Evolutionary conservation across 345 rosid species (phyloP).

Genomic region (Bruguiera sexangula): DNA sequence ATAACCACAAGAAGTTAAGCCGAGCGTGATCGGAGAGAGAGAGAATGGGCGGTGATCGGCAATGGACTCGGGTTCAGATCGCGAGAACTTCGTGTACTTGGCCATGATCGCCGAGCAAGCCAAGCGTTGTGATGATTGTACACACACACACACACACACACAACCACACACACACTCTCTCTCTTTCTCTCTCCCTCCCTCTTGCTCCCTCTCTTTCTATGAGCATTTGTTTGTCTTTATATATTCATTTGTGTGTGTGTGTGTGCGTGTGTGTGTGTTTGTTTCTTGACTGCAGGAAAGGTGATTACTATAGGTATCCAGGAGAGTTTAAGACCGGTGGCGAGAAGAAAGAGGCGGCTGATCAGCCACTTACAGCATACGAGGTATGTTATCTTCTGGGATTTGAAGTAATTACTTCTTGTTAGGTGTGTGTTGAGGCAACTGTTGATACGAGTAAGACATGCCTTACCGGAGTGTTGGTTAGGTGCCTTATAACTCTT

Average conservation of each 20-base stretch:
- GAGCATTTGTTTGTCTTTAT: background rate
- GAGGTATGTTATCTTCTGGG: constrained; percentile 20
- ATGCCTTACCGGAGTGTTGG: too few species aligned
- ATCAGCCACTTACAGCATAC: constrained; percentile 50
- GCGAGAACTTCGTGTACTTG: constrained; percentile 42
- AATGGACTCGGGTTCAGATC: constrained; percentile 45
- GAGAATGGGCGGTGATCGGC: background rate
- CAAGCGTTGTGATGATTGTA: constrained; percentile 52
- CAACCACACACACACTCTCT: background rate
- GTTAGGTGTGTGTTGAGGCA: background rate
- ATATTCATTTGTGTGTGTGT: background rate
- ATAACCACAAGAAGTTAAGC: too few species aligned
- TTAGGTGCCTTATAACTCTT: too few species aligned
- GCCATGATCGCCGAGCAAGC: constrained; percentile 76
- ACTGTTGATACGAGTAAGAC: background rate
- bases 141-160: background rate
- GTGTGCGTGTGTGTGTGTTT: background rate
- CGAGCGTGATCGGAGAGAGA: background rate
- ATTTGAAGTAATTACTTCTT: background rate
- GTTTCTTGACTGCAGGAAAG: constrained; percentile 42
- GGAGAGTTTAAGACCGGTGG: constrained; percentile 49
- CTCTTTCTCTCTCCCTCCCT: background rate
- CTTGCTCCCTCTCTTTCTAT: background rate
- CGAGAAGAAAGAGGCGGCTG: constrained; percentile 55
- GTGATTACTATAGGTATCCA: constrained; percentile 49